These are phyloP conservation scores for Apiospora sp. DNA, from an alignment of 2,329 filamentous ascomycete genomes.

Conservation along the genomic window DNA sequence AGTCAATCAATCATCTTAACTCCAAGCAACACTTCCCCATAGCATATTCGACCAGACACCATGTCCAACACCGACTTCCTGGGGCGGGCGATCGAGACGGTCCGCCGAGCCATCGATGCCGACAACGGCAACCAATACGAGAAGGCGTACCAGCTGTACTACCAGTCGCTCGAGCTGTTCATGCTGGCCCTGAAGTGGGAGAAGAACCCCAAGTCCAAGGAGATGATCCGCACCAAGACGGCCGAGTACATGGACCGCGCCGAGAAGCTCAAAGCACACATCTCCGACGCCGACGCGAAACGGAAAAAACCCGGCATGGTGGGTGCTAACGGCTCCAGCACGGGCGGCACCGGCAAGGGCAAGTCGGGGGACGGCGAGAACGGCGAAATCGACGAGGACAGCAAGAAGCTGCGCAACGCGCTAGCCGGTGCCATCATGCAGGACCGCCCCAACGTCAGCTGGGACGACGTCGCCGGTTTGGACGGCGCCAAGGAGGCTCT, in stretches of 20 bases:
- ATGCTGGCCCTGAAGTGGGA: conserved; percentile 99
- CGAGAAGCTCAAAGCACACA: conserved; percentile 94
- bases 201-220: conserved; percentile 96
- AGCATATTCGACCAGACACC: conserved; percentile 34
- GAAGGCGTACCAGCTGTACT: conserved; percentile 95
- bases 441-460: conserved; percentile 95
- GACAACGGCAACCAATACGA: conserved; percentile 97
- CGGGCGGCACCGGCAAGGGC: conserved; percentile 68
- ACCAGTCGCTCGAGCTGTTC: conserved; percentile 94
- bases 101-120: conserved; percentile 96
- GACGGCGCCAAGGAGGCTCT: conserved; percentile 95
- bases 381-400: conserved; percentile 79
- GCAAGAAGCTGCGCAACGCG: conserved; percentile 92
- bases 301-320: conserved; percentile 75
- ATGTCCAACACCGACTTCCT: conserved; percentile 99
- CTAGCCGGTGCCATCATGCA: conserved; percentile 91
- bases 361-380: conserved; percentile 57
- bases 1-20: background rate
- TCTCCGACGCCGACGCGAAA: conserved; percentile 76
- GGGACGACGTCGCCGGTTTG: conserved; percentile 97
- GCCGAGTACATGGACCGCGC: conserved; percentile 98
- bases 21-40: no score
- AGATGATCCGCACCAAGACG: conserved; percentile 95
- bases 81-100: conserved; percentile 93
- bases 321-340: conserved; percentile 74